phyloP scores from a whole-genome alignment of 2,329 filamentous ascomycete genomes.

The Epichloe brachyelytri region DNA sequence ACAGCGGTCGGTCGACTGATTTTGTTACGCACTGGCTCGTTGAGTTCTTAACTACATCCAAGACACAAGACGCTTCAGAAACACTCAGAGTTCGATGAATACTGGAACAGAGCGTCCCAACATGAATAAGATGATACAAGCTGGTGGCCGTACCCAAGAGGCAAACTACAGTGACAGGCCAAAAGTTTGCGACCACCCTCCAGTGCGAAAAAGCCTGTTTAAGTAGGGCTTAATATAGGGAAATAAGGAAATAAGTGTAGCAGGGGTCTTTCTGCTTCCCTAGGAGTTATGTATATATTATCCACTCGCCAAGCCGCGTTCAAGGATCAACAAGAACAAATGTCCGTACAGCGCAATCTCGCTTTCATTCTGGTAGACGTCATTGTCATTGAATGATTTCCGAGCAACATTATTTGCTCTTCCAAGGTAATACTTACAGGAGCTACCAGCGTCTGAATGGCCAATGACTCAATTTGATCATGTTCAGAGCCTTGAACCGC shows the following conservation, averaged over 20 bases:
- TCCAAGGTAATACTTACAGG: background rate
- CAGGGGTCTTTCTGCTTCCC: background rate
- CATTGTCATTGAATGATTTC: conserved; percentile 4
- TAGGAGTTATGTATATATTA: background rate
- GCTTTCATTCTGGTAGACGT: conserved; percentile 3
- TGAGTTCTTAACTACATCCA: background rate
- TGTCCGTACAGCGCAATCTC: conserved; percentile 3
- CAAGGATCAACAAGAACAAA: background rate
- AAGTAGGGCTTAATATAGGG: no score
- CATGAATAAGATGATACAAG: background rate
- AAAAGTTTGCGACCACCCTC: no score
- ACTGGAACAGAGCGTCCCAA: background rate
- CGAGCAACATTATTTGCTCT: background rate
- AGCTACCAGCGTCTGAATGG: background rate
- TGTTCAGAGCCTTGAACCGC: background rate
- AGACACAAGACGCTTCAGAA: background rate
- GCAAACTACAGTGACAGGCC: no score
- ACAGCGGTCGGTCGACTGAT: background rate
- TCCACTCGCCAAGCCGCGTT: conserved; percentile 2
- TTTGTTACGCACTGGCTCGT: no score
- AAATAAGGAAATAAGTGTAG: background rate
- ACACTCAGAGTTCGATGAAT: background rate
- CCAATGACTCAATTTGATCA: background rate
- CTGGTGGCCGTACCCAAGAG: no score
- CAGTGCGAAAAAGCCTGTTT: no score